These are phyloP conservation scores for Candida dajiaensis DNA, from an alignment of 805 yeast genomes.

Conservation along the genomic window DNA sequence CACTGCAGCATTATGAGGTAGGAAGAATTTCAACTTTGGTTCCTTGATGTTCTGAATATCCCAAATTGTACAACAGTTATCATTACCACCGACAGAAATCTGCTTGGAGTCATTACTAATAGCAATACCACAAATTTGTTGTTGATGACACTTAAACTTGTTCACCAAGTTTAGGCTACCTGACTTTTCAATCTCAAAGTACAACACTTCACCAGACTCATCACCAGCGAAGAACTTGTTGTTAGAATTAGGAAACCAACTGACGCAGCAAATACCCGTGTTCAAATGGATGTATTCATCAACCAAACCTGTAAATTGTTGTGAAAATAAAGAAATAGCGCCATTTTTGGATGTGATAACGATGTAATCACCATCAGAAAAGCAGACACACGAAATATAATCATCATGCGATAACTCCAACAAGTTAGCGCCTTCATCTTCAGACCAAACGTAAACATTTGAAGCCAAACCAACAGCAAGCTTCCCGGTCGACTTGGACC, in stretches of 20 bases:
- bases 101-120: slow-evolving; percentile 47
- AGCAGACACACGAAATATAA: slow-evolving; percentile 51
- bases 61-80: slow-evolving; percentile 78
- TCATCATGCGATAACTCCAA: slow-evolving; percentile 35
- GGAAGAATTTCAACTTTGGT: slow-evolving; percentile 40
- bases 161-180: slow-evolving; percentile 21
- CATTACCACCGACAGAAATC: slow-evolving; percentile 80
- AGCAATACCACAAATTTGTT: slow-evolving; percentile 64
- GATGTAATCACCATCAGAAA: slow-evolving; percentile 41
- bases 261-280: slow-evolving; percentile 48
- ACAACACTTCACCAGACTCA: slow-evolving; percentile 52
- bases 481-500: slow-evolving; percentile 49
- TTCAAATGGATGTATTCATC: slow-evolving; percentile 23
- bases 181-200: slow-evolving; percentile 24
- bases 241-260: slow-evolving; percentile 46
- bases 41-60: slow-evolving; percentile 37
- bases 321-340: slow-evolving; percentile 39
- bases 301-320: slow-evolving; percentile 13
- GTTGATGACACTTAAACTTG: slow-evolving; percentile 41
- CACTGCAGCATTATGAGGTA: slow-evolving; percentile 80
- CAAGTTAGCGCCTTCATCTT: slow-evolving; percentile 38
- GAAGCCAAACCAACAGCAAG: slow-evolving; percentile 64
- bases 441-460: slow-evolving; percentile 60
- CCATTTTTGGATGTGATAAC: slow-evolving; percentile 59
- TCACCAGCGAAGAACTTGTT: slow-evolving; percentile 54